Conservation (phyloP, 1,284 basidiomycete species). For the Coniophora puteana region DNA sequence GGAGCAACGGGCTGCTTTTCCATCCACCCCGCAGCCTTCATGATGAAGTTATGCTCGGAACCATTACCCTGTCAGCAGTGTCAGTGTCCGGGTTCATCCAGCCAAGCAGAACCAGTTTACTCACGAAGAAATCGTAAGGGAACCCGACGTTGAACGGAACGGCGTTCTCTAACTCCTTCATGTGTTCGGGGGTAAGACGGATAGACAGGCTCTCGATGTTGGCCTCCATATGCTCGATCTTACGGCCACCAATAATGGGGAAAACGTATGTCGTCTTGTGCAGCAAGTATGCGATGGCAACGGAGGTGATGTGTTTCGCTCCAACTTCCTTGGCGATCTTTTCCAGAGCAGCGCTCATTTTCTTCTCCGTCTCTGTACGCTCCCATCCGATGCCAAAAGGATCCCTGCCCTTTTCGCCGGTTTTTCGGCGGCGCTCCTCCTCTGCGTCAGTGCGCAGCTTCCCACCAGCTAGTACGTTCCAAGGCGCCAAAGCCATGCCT, state of each 20-base stretch:
- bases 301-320: conserved; percentile 16
- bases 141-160: conserved; percentile 38
- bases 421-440: conserved; percentile 13
- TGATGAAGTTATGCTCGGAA: conserved; percentile 10
- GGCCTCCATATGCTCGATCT: conserved; percentile 39
- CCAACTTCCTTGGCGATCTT: conserved; percentile 24
- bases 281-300: conserved; percentile 44
- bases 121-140: conserved; percentile 32
- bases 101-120: conserved; percentile 27
- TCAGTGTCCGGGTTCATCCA: conserved; percentile 10
- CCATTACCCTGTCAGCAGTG: conserved; percentile 24
- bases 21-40: conserved; percentile 18
- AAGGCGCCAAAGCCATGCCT: conserved; percentile 33
- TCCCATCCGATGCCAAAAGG: conserved; percentile 15
- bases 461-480: conserved; percentile 28
- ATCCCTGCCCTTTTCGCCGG: conserved; percentile 18
- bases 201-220: conserved; percentile 44
- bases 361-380: conserved; percentile 19
- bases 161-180: conserved; percentile 34
- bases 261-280: conserved; percentile 43
- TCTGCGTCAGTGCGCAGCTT: conserved; percentile 25
- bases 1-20: conserved; percentile 20
- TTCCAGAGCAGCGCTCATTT: conserved; percentile 20
- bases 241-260: conserved; percentile 43
- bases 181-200: conserved; percentile 35